These are phyloP conservation scores for Penicillium sp. DNA, from an alignment of 2,329 filamentous ascomycete genomes.

Conservation along the genomic window DNA sequence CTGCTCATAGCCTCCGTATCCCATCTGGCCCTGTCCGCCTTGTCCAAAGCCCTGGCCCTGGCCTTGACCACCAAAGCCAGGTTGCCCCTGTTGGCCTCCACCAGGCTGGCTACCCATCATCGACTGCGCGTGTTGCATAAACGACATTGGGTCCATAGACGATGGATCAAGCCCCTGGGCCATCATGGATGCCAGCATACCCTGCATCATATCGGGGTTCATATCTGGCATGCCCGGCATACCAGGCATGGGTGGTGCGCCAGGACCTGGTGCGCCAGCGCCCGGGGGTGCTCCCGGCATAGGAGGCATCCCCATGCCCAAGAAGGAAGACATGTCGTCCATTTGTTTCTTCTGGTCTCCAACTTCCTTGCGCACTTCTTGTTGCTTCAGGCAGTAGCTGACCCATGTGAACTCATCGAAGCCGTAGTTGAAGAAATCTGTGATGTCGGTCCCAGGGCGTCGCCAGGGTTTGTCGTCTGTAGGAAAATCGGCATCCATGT, in stretches of 20 bases:
- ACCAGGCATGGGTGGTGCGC: conserved; percentile 37
- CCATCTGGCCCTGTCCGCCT: conserved; percentile 45
- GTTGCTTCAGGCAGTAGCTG: conserved; percentile 87
- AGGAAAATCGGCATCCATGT: conserved; percentile 73
- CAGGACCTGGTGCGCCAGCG: conserved; percentile 31
- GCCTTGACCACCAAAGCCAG: conserved; percentile 37
- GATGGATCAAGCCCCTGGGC: conserved; percentile 55
- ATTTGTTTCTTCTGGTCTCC: conserved; percentile 74
- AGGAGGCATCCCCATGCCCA: conserved; percentile 53
- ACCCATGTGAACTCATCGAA: conserved; percentile 99
- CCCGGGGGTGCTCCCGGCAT: conserved; percentile 41
- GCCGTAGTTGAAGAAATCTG: conserved; percentile 98
- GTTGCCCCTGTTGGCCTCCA: conserved; percentile 37
- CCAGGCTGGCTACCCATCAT: conserved; percentile 50
- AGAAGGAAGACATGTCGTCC: conserved; percentile 62
- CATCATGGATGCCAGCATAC: conserved; percentile 59
- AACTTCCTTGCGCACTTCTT: conserved; percentile 74
- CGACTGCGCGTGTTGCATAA: conserved; percentile 56
- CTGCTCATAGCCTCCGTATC: conserved; percentile 45
- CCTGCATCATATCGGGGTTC: conserved; percentile 59
- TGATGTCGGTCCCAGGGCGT: conserved; percentile 88
- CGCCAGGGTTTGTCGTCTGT: conserved; percentile 90
- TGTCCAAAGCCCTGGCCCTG: conserved; percentile 38
- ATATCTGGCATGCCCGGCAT: conserved; percentile 53
- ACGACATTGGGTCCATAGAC: conserved; percentile 55